These are phyloP conservation scores for Trichosporon ovoides DNA, from an alignment of 1,284 basidiomycete species.

Conservation along the genomic window DNA sequence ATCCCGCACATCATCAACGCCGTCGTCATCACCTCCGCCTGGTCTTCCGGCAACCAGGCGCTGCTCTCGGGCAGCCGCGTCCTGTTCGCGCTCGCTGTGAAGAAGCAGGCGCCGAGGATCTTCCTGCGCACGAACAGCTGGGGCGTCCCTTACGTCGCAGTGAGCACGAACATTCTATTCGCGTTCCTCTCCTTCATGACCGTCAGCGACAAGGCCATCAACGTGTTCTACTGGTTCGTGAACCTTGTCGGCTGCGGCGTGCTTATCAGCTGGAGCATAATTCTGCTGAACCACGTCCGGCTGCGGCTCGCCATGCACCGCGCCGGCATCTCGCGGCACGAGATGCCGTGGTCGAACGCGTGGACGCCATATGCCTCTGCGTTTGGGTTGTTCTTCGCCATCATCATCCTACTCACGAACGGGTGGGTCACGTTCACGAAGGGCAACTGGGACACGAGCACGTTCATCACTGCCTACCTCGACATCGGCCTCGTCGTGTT, in stretches of 20 bases:
- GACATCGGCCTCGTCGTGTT: conserved; percentile 25
- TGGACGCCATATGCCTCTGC: conserved; percentile 29
- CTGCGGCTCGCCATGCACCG: conserved; percentile 14
- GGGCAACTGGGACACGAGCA: conserved; percentile 19
- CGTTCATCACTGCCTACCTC: conserved; percentile 27
- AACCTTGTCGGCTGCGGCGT: conserved; percentile 28
- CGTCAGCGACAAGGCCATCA: conserved; percentile 26
- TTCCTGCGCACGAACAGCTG: conserved; percentile 52
- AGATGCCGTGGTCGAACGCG: conserved; percentile 25
- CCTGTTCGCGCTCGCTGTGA: conserved; percentile 50
- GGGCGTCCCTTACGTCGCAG: conserved; percentile 45
- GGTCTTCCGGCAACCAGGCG: conserved; percentile 24
- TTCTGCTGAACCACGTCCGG: conserved; percentile 24
- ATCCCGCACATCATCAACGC: conserved; percentile 51
- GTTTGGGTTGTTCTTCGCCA: conserved; percentile 15
- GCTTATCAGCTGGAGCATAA: conserved; percentile 30
- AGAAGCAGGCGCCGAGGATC: conserved; percentile 51
- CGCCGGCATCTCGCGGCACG: conserved; percentile 16
- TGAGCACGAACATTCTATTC: conserved; percentile 29
- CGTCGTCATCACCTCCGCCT: conserved; percentile 28
- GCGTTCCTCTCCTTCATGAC: conserved; percentile 45
- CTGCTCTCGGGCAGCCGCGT: conserved; percentile 36
- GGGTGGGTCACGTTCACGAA: conserved; percentile 24
- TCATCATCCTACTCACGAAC: conserved; percentile 25
- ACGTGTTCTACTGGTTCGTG: conserved; percentile 36